These are phyloP conservation scores for Yarrowia hollandica DNA, from an alignment of 805 yeast species.

Conservation along the genomic window DNA sequence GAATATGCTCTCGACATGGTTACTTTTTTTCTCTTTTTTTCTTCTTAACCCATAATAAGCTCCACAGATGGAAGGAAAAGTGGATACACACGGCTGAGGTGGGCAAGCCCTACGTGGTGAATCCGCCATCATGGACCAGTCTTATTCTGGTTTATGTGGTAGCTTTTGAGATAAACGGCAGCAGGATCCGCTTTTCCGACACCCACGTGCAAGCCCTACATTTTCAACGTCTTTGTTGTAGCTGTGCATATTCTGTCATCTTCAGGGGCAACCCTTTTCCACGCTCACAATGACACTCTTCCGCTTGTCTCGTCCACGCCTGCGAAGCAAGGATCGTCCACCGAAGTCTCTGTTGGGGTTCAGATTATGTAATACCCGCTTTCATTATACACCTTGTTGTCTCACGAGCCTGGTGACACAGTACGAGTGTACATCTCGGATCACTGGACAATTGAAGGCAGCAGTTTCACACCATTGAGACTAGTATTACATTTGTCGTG, in stretches of 20 bases:
- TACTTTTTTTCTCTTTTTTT: neutral
- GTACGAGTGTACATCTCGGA: no score
- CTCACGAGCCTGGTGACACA: no score
- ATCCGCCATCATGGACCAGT: no score
- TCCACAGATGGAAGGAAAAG: neutral
- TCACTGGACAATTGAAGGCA: no score
- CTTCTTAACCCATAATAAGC: neutral
- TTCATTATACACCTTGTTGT: no score
- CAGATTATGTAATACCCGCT: no score
- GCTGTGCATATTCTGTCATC: neutral
- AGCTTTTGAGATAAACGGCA: no score
- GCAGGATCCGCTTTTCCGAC: no score
- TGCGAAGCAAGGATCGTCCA: slow-evolving; percentile 15
- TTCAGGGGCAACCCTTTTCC: slow-evolving; percentile 18
- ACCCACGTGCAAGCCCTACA: neutral
- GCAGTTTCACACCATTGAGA: no score
- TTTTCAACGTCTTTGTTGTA: neutral
- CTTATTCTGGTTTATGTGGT: no score
- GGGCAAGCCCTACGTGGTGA: neutral
- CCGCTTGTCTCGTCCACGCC: neutral
- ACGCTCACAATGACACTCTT: neutral
- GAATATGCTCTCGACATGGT: neutral
- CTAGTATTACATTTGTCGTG: no score
- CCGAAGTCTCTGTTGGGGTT: no score
- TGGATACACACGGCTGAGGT: neutral